These are phyloP conservation scores for Potentilla sterilis DNA, from an alignment of 306 rosid genomes.

Conservation along the genomic window DNA sequence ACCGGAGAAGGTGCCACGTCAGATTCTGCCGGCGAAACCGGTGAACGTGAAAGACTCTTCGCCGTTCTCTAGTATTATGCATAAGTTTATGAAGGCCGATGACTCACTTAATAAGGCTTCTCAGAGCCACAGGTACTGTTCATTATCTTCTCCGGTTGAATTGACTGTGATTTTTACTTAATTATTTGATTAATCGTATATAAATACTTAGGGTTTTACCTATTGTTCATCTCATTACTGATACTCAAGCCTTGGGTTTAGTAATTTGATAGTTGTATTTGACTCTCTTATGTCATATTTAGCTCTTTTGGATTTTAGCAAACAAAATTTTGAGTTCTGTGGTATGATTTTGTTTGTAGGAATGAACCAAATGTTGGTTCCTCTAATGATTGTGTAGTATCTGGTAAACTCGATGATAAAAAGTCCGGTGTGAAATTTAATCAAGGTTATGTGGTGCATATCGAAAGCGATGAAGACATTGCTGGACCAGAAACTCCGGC, in stretches of 20 bases:
- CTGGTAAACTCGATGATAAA: constrained; percentile 26
- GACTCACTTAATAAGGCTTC: constrained; percentile 34
- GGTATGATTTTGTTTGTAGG: constrained; percentile 35
- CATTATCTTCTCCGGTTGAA: too few species aligned
- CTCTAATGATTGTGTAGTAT: constrained; percentile 15
- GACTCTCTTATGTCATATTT: neutral
- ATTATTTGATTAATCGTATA: neutral
- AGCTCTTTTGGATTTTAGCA: neutral
- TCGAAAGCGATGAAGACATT: constrained; percentile 42
- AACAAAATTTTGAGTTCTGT: neutral
- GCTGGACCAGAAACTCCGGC: constrained; percentile 85
- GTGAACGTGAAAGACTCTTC: constrained; percentile 38
- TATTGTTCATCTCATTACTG: neutral
- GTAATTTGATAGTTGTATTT: neutral
- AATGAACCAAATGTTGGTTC: constrained; percentile 33
- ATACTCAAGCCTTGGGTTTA: neutral
- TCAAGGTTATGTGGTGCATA: constrained; percentile 19
- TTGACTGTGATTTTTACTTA: constrained; percentile 21
- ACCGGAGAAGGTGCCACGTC: constrained; percentile 91
- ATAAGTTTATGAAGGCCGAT: constrained; percentile 63
- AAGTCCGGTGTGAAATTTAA: constrained; percentile 30
- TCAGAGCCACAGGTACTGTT: constrained; percentile 49
- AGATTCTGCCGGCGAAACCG: constrained; percentile 44
- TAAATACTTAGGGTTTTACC: neutral
- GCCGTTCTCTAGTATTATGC: constrained; percentile 75